Evolutionary conservation across 1,284 basidiomycete genomes (phyloP).

Genomic region (Wallemia ichthyophaga): DNA sequence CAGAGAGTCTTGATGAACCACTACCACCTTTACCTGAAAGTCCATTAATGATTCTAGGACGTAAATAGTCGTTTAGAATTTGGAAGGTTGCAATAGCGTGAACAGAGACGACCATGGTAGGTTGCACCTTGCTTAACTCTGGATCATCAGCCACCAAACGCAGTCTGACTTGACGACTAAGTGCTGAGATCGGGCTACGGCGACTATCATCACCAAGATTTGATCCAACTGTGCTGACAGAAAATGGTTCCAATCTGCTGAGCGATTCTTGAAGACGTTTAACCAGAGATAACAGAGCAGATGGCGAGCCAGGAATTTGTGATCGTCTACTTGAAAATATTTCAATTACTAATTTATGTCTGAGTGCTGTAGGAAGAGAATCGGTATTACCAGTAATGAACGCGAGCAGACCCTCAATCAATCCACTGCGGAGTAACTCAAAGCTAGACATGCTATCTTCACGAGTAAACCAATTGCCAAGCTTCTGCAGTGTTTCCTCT

Average conservation of each 20-base stretch:
- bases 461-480: constrained; percentile 45
- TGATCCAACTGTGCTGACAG: constrained; percentile 58
- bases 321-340: constrained; percentile 28
- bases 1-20: constrained; percentile 35
- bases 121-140: constrained; percentile 51
- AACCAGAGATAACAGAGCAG: constrained; percentile 48
- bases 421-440: constrained; percentile 71
- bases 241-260: constrained; percentile 74
- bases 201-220: constrained; percentile 44
- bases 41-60: constrained; percentile 56
- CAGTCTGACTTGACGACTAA: constrained; percentile 62
- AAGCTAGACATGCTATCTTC: constrained; percentile 62
- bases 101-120: constrained; percentile 74
- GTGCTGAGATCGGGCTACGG: constrained; percentile 48
- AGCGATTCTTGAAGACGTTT: constrained; percentile 81
- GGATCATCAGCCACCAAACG: constrained; percentile 60
- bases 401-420: constrained; percentile 56
- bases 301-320: constrained; percentile 19
- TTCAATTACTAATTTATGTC: constrained; percentile 42
- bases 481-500: constrained; percentile 30
- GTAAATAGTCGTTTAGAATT: constrained; percentile 72
- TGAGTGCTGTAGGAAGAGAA: constrained; percentile 11
- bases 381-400: constrained; percentile 28
- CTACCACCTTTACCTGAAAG: constrained; percentile 18
- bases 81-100: constrained; percentile 91